These are phyloP conservation scores for Dichotomopilus funicola DNA, from an alignment of 2,329 filamentous ascomycete genomes.

Conservation along the genomic window DNA sequence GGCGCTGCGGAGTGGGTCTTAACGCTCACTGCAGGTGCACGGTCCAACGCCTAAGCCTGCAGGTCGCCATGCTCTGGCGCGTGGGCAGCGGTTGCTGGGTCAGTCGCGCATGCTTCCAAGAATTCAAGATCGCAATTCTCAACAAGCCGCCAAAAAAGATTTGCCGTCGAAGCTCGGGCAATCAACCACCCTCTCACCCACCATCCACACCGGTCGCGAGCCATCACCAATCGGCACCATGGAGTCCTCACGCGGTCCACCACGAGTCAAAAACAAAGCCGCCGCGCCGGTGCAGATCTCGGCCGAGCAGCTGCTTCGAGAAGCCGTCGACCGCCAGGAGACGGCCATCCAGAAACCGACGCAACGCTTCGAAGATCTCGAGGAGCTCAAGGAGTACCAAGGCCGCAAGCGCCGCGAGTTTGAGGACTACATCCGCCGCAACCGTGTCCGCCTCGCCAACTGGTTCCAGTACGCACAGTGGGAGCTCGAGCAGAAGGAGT, in stretches of 20 bases:
- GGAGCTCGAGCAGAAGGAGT: constrained; percentile 98
- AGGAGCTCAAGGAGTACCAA: constrained; percentile 97
- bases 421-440: constrained; percentile 94
- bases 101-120: not conserved
- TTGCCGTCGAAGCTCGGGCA: not conserved
- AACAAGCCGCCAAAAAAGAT: not conserved
- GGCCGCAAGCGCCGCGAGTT: constrained; percentile 94
- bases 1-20: no score
- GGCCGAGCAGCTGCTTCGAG: constrained; percentile 91
- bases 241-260: constrained; percentile 86
- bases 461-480: constrained; percentile 97
- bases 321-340: constrained; percentile 96
- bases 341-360: constrained; percentile 80
- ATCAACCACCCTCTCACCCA: not conserved
- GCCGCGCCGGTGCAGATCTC: constrained; percentile 86
- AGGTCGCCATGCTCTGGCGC: no score
- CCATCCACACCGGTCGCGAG: no score
- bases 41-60: no score
- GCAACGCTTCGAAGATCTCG: constrained; percentile 89
- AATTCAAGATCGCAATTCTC: not conserved
- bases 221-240: constrained; percentile 42
- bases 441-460: constrained; percentile 94
- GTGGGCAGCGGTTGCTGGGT: no score
- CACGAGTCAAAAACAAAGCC: constrained; percentile 98
- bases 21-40: no score